Base-by-base conservation (phyloP, 805 yeast genomes). In the Babjeviella inositovora region DNA sequence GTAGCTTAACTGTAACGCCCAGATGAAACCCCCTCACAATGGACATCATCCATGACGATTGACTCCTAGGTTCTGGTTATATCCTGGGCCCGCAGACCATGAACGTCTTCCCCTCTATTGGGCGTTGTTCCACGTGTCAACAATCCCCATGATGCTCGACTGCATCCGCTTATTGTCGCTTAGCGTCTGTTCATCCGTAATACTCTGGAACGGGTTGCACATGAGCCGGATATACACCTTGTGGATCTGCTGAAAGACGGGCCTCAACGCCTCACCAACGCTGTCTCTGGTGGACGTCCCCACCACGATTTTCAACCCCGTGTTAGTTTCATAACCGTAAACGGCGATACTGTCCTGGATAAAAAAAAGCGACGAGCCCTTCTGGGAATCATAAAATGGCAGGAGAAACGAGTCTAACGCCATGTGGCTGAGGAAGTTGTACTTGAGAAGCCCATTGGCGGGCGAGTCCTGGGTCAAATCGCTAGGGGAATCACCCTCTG, bases 381-480 rank as follows among this genome's bases (percentile, higher is more conserved):
- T 39, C 9, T 38, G 46, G 6, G 27, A 21, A 16, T 45, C 45
- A 25, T 50, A 50, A 10, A 43, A 48, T 4, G 62, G 55, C 3
- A 76, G 64, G 16, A 70, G 55, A 36, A 75, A 71, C 11, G 72
- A 61, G 41, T 75, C 85, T 13, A 75, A 47, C 5, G 82, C 70
- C 75, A 75, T 73, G 38, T 75, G 81, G n/a, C 80, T 63, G 15
- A 75, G 49, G 33, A 74, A 74, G 36, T 75, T 71, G 47, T 69
- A 72, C 33, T 72, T 69, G 15, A 73, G 46, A 25, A 64, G 46
- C 28, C 53, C 54, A 32, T 67, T 59, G 21, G 58, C 53, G 18
- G 15, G 28, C 18, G 6, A 37, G 14, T 10, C 25, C 14, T 4
- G 14, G 8, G 20, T 14, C 16, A 13, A 11, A 9, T 20, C 13